These are phyloP conservation scores for Phytophthora capsici DNA, from an alignment of 352 stramenopile species.

Conservation along the genomic window DNA sequence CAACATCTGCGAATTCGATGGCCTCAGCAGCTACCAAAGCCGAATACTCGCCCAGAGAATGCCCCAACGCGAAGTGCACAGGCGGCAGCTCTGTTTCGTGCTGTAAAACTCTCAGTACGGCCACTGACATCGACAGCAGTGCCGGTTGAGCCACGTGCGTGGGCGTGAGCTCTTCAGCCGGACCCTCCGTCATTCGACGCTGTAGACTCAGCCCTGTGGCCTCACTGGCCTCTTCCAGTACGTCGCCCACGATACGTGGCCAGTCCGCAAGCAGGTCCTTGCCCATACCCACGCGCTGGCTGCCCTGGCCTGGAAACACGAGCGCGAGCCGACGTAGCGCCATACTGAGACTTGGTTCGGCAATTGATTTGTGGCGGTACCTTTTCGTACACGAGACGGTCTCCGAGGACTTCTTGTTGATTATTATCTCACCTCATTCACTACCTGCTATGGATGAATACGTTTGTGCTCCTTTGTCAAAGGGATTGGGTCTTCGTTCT, in stretches of 20 bases:
- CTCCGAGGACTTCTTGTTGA: slow-evolving; percentile 17
- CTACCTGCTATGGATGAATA: slow-evolving; percentile 17
- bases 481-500: slow-evolving; percentile 10
- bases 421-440: slow-evolving; percentile 17
- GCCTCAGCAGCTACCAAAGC: slow-evolving; percentile 75
- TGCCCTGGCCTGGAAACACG: slow-evolving; percentile 88
- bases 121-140: slow-evolving; percentile 81
- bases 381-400: slow-evolving; percentile 17
- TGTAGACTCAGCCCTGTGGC: slow-evolving; percentile 63
- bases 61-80: slow-evolving; percentile 64
- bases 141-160: slow-evolving; percentile 82
- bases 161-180: slow-evolving; percentile 64
- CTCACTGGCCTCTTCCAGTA: slow-evolving; percentile 84
- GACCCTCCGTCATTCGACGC: slow-evolving; percentile 65
- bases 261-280: slow-evolving; percentile 80
- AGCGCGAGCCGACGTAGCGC: slow-evolving; percentile 56
- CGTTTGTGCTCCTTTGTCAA: neutral
- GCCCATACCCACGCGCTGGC: slow-evolving; percentile 81
- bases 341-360: slow-evolving; percentile 28
- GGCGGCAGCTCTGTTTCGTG: slow-evolving; percentile 55
- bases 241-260: slow-evolving; percentile 54
- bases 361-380: slow-evolving; percentile 17
- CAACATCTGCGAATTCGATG: slow-evolving; percentile 71
- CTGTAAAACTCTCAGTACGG: slow-evolving; percentile 75
- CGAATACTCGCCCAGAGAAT: slow-evolving; percentile 90